Evolutionary conservation across 768 basidiomycete species (phyloP), one percentile per base, ranked within the genome.

Genomic region (Podaxis sp.): DNA sequence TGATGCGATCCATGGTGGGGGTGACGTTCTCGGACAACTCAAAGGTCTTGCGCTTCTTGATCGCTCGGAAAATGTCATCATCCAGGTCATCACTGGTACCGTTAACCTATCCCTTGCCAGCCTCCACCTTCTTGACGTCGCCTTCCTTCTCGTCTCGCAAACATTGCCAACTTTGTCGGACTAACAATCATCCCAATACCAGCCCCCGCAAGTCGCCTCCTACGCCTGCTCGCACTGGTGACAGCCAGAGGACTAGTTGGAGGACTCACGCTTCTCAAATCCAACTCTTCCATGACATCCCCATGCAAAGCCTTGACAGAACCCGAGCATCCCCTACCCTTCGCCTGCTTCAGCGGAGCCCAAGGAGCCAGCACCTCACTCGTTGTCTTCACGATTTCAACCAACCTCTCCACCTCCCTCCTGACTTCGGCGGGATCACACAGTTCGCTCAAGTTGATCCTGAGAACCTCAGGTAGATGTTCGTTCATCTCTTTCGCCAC

Each of bases 401-500:
- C 87, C 48, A 89, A 59, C 41, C 80, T 74, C 68, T 90, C 88
- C 62, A 91, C 83, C 10, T 77, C 77, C 58, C 74, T 72, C 40
- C 84, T 82, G 59, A 91, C 84, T 55, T 77, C 75, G 12, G 66
- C 64, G 20, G 75, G 74, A 41, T 72, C 69, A 24, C 72, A 69
- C 6, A 51, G 33, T 11, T 69, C 70, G 10, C 56, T 67, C 2
- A 76, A 71, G 58, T 81, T 77, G 59, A 91, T 88, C 24, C 76
- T 78, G 67, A 87, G 70, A 0, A 74, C 78, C 48, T 60, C 68
- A 2, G 89, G 89, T 1, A 90, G 77, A 41, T 80, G 82, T 13
- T 69, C 75, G 70, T 91, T 91, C 51, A 91, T 78, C 8, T 76
- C 66, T 15, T 67, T 65, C 3, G 87, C 88, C 17, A 87, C 87